A percentile compares a stretch with the other conserved stretches of the same genome.
Evolutionary conservation across 2,329 filamentous ascomycete genomes (phyloP).

Genomic region (Akanthomyces uredinophilus): DNA sequence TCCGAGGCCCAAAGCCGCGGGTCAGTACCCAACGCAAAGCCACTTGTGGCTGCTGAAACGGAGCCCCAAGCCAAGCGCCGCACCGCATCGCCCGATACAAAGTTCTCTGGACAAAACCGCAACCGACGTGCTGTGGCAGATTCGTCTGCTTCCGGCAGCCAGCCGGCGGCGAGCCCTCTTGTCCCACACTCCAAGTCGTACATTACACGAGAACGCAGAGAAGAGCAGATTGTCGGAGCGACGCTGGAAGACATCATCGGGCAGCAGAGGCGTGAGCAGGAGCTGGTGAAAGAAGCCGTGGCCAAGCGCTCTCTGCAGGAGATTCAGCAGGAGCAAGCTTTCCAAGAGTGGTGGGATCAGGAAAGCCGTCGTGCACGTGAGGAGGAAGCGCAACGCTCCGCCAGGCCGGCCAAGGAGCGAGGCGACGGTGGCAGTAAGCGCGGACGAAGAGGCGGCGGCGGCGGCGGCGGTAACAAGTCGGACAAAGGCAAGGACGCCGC

Average conservation of each 20-base stretch:
- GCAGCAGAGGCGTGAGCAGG: constrained; percentile 80
- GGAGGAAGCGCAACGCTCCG: constrained; percentile 44
- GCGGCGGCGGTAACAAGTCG: background rate
- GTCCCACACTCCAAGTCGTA: constrained; percentile 58
- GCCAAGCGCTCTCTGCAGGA: constrained; percentile 88
- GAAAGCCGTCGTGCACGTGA: constrained; percentile 70
- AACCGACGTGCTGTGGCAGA: constrained; percentile 27
- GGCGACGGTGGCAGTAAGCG: constrained; percentile 26
- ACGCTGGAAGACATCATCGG: constrained; percentile 86
- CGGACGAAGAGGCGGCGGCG: constrained; percentile 23
- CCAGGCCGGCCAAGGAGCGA: constrained; percentile 39
- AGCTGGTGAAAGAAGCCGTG: constrained; percentile 73
- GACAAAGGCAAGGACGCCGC: constrained; percentile 1
- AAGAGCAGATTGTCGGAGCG: constrained; percentile 60
- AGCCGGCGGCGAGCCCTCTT: constrained; percentile 35
- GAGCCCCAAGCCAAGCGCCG: constrained; percentile 37
- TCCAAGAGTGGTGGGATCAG: constrained; percentile 94
- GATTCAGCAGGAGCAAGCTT: constrained; percentile 94
- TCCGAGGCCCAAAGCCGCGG: constrained; percentile 24
- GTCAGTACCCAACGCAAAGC: constrained; percentile 33
- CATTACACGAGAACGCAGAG: constrained; percentile 51
- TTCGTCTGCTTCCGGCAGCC: constrained; percentile 23
- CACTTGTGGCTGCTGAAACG: constrained; percentile 39
- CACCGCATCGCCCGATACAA: constrained; percentile 57
- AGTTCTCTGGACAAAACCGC: constrained; percentile 54